These are phyloP conservation scores for Aspergillus brunneoviolaceus DNA, from an alignment of 2,329 filamentous ascomycete genomes.

Conservation along the genomic window DNA sequence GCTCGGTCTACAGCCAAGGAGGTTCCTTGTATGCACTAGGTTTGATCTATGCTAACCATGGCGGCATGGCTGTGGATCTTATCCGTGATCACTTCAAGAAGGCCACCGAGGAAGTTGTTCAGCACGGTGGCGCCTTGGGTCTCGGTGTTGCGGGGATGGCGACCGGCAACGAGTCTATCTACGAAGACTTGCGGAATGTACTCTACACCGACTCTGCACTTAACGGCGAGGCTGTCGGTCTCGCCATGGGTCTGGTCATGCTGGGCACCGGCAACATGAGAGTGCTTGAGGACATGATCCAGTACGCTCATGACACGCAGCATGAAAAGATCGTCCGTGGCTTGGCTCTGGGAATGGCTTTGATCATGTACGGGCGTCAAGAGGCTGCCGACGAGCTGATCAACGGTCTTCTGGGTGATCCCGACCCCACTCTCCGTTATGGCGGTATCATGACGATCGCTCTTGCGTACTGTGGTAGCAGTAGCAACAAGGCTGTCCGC, in stretches of 20 bases:
- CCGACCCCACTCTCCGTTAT: conserved; percentile 89
- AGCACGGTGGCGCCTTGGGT: conserved; percentile 92
- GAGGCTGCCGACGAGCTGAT: conserved; percentile 94
- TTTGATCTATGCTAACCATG: conserved; percentile 95
- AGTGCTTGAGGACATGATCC: conserved; percentile 93
- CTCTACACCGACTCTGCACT: conserved; percentile 92
- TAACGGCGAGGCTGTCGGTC: conserved; percentile 92
- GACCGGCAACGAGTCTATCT: conserved; percentile 84
- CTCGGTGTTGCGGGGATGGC: conserved; percentile 97
- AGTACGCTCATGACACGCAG: conserved; percentile 95
- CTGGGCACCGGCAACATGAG: conserved; percentile 94
- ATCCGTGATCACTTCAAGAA: conserved; percentile 52
- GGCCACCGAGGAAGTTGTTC: conserved; percentile 73
- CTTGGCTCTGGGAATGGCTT: conserved; percentile 90
- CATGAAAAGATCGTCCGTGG: conserved; percentile 99
- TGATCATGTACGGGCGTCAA: conserved; percentile 97
- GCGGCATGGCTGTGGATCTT: conserved; percentile 69
- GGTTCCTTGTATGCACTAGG: conserved; percentile 94
- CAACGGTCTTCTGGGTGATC: conserved; percentile 86
- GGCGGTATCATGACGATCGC: conserved; percentile 99
- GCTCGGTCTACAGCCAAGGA: conserved; percentile 93
- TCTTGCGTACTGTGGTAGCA: conserved; percentile 92
- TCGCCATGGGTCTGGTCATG: conserved; percentile 98
- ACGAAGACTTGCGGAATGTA: conserved; percentile 84
- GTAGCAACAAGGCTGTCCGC: conserved; percentile 97